Evolutionary conservation across 495 filamentous ascomycete species (phyloP), one percentile per base, ranked within the genome.

Genomic region (Xylaria longipes): DNA sequence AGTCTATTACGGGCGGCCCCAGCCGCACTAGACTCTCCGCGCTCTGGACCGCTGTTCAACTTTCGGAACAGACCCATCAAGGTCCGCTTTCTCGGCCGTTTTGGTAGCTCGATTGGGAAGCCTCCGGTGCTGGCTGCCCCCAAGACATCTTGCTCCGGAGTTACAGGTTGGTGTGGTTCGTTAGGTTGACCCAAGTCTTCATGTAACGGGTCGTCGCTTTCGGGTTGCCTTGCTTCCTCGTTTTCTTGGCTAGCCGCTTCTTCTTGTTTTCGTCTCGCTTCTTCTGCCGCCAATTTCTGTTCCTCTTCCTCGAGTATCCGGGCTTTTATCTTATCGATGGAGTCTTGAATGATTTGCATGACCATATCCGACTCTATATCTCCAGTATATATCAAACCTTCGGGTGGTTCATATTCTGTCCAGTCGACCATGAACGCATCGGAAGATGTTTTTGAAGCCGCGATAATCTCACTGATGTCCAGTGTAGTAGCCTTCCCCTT

Each of bases 381-480:
- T 6, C 74, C 71, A 14, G 73, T 58, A 5, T 79, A 68, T 15
- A n/a, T 71, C 35, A 84, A 73, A 1, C 70, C 75, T 27, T 71
- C 71, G 0, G 82, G 82, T 8, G 81, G 81, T 6, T 79, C 77
- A 65, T 80, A 84, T 22, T 75, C 65, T 5, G 71, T 78, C 73
- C 80, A 80, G 70, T 82, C 79, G 64, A 77, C 74, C 37, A 65
- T 68, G 12, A 46, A 14, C 41, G 62, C 57, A 6, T 41, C 57
- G 20, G 48, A 57, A 7, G 37, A 25, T 27, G 29, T 35, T 11
- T 63, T 45, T 11, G 39, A 35, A 8, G 56, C 27, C 1, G 43
- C 12, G 0, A 37, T 41, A 5, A 39, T 33, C 7, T 57, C 27
- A 33, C 27, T 64, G 6, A 45, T 41, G 33, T 41, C 60, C 33